Evolutionary conservation across 148 eudicot genomes (phyloP).

Genomic region (Cornus florida): DNA sequence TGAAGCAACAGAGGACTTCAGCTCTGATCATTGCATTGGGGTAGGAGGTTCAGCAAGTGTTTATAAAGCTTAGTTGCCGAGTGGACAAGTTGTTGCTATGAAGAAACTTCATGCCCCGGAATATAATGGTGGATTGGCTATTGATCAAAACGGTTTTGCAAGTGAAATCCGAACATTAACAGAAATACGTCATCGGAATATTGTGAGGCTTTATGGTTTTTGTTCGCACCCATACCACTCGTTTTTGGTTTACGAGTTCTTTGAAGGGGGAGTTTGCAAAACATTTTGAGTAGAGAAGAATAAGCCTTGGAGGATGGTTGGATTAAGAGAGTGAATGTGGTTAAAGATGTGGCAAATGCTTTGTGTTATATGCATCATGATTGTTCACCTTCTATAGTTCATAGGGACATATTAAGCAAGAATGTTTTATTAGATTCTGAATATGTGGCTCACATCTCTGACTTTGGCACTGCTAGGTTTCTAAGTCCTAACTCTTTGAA

Average conservation of each 20-base stretch:
- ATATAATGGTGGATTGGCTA: neutral
- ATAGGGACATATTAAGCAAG: constrained; percentile 28
- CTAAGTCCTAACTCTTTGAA: constrained; percentile 20
- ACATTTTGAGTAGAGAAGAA: neutral
- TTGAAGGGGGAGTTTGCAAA: constrained; percentile 6
- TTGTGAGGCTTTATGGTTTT: too few relatives aligned
- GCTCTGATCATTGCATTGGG: constrained; percentile 3
- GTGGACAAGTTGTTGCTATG: constrained; percentile 15
- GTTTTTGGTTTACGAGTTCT: too few relatives aligned
- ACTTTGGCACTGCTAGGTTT: constrained; percentile 26
- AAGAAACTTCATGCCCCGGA: constrained; percentile 12
- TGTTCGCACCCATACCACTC: too few relatives aligned
- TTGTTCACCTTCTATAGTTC: constrained; percentile 14
- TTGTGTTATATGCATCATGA: constrained; percentile 25
- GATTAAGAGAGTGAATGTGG: constrained; percentile 8
- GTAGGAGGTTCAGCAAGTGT: constrained; percentile 10
- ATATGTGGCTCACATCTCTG: constrained; percentile 18
- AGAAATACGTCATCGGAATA: too few relatives aligned
- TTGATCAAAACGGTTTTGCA: neutral
- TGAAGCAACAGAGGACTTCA: constrained; percentile 4
- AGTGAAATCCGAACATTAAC: constrained; percentile 13
- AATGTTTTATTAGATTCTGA: constrained; percentile 22
- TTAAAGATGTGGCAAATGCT: constrained; percentile 6
- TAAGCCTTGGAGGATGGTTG: constrained; percentile 1
- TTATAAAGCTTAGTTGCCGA: constrained; percentile 12